Conservation (phyloP, 495 filamentous ascomycete species). For the Pyrenula massariospora region DNA sequence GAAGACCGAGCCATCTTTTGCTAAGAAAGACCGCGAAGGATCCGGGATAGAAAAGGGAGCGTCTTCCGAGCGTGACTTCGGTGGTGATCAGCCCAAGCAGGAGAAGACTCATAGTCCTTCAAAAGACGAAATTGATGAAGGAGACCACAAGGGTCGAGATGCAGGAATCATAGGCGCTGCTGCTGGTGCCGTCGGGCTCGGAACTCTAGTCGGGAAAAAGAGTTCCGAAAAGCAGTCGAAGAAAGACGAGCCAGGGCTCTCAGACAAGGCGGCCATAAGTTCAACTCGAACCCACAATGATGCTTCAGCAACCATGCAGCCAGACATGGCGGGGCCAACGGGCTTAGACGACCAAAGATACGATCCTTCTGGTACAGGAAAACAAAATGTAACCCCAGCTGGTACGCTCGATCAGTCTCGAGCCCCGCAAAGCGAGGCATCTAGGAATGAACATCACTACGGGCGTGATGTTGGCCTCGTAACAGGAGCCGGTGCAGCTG, state of each 20-base stretch:
- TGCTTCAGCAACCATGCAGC: neutral
- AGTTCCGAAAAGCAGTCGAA: neutral
- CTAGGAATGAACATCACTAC: slow-evolving; percentile 1
- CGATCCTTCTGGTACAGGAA: slow-evolving; percentile 3
- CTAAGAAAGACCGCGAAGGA: neutral
- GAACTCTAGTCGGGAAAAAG: slow-evolving; percentile 3
- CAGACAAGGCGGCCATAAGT: neutral
- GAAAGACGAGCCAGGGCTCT: neutral
- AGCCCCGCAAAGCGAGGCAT: neutral
- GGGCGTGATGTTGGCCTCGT: slow-evolving; percentile 9
- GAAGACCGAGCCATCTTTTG: neutral
- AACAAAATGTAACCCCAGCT: neutral
- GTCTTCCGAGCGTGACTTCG: too few species aligned
- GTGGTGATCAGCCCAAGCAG: neutral
- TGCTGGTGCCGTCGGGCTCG: slow-evolving; percentile 2
- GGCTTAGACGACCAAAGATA: neutral
- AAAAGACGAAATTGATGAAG: slow-evolving; percentile 29
- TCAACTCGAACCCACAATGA: neutral
- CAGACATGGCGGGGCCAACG: neutral
- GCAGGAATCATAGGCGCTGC: slow-evolving; percentile 5
- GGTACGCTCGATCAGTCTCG: neutral
- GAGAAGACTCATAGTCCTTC: too few species aligned
- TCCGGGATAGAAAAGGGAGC: too few species aligned
- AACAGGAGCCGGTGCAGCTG: slow-evolving; percentile 1
- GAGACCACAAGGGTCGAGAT: slow-evolving; percentile 6